Base-by-base conservation (phyloP, 106 monocot genomes). In the Platanthera guangdongensis region DNA sequence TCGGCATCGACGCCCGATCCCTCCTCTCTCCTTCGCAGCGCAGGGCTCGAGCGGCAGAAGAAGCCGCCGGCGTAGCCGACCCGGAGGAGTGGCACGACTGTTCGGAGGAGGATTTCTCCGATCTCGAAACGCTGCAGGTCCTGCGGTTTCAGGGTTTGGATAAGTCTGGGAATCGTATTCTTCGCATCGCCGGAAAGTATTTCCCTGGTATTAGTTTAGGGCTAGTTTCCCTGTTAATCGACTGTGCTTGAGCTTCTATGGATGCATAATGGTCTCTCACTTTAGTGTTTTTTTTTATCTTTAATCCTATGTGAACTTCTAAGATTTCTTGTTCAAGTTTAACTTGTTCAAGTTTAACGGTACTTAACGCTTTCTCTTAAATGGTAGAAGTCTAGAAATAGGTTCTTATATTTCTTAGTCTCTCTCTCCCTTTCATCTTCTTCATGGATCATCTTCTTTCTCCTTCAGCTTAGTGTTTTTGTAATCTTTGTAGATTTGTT, bases 101-200 rank as follows among this genome's bases (percentile, higher is more conserved):
- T 77, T 74, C 70, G 2, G 84, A 80, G 9, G 95, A 90, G 47
- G 95, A 93, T 55, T 97, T 93, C 91, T 87, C 93, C 16, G 96
- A 93, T 78, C 82, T 93, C 60, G 91, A 91, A 19, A 77, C 85
- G n/a, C 84, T 93, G 13, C 93, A 88, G 76, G 76, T 81, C 74
- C 75, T 97, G 70, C 88, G 89, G 45, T 16, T 97, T 68, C 81
- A 91, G 78, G 96, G 96, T 15, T 69, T 78, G 21, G 96, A 97
- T 60, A 91, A 77, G 76, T 51, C 76, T 52, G 91, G 93, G 64
- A 87, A 84, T 72, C 85, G 86, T 65, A 89, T 97, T 74, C 81
- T 97, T 75, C 85, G 96, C n/a, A 88, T 97, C 77, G 96, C 93
- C 52, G 96, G 96, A 16, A 97, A 91, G 80, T 89, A 79, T 51